A percentile compares a stretch with the other conserved stretches of the same genome.
Evolutionary conservation across 805 yeast species (phyloP).

Genomic region (Kazachstania viticola): DNA sequence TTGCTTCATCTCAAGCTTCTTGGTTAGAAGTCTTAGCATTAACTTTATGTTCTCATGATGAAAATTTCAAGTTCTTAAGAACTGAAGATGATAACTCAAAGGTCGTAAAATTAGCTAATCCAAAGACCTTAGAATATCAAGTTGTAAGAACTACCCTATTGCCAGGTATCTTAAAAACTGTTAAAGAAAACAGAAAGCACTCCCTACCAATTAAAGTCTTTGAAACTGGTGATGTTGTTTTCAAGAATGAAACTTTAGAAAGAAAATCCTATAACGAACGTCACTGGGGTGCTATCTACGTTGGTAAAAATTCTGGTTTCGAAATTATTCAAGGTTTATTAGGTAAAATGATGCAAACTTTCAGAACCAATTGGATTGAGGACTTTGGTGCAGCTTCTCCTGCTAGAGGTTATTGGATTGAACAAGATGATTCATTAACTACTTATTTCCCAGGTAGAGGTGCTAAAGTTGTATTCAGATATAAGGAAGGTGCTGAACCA

Average conservation of each 20-base stretch:
- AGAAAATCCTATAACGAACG: conserved; percentile 88
- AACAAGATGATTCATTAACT: conserved; percentile 50
- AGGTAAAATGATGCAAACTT: conserved; percentile 91
- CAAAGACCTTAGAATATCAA: conserved; percentile 93
- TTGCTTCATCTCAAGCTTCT: conserved; percentile 87
- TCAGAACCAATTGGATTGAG: conserved; percentile 77
- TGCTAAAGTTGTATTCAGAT: conserved; percentile 72
- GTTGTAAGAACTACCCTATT: conserved; percentile 91
- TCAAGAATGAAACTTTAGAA: conserved; percentile 69
- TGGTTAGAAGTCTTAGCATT: conserved; percentile 94
- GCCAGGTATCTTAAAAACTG: conserved; percentile 91
- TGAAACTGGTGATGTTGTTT: conserved; percentile 90
- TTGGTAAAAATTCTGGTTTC: conserved; percentile 91
- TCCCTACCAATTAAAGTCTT: conserved; percentile 89
- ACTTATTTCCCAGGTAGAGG: conserved; percentile 97
- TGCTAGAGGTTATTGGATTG: conserved; percentile 80
- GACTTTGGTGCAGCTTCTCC: conserved; percentile 33
- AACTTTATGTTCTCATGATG: conserved; percentile 92
- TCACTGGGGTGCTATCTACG: conserved; percentile 88
- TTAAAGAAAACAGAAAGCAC: conserved; percentile 92
- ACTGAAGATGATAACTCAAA: conserved; percentile 57
- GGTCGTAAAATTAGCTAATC: conserved; percentile 89
- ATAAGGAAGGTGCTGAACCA: conserved; percentile 43
- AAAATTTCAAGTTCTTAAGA: conserved; percentile 82
- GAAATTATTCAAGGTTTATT: conserved; percentile 89